Conservation (phyloP, 495 filamentous ascomycete genomes). For the Usnea hakonensis region DNA sequence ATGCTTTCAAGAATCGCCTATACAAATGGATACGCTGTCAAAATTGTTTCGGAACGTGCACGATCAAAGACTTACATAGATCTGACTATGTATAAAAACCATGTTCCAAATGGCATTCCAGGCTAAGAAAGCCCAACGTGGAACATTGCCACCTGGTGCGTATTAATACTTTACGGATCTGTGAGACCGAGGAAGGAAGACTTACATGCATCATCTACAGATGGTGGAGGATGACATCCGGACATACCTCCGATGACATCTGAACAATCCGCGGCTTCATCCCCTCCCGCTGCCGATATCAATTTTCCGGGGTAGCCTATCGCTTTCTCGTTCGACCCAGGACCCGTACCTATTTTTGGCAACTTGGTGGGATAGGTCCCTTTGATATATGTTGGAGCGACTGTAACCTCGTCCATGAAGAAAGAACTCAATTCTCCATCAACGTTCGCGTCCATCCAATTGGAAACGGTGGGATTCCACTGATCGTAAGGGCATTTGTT, state of each 20-base stretch:
- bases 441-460: slow-evolving; percentile 5
- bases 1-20: slow-evolving; percentile 5
- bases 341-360: slow-evolving; percentile 1
- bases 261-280: background rate
- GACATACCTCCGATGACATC: background rate
- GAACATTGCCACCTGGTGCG: background rate
- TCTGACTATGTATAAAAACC: background rate
- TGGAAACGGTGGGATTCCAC: slow-evolving; percentile 21
- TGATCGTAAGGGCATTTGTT: background rate
- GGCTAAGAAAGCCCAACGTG: slow-evolving; percentile 3
- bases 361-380: slow-evolving; percentile 6
- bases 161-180: background rate
- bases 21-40: background rate
- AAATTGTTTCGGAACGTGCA: background rate
- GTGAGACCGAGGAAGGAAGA: background rate
- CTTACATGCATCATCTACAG: background rate
- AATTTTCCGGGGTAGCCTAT: background rate
- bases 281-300: background rate
- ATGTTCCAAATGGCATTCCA: slow-evolving; percentile 2
- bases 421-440: slow-evolving; percentile 3
- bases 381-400: slow-evolving; percentile 1
- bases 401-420: background rate
- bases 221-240: slow-evolving; percentile 1
- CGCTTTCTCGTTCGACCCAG: background rate
- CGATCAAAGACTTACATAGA: background rate